Evolutionary conservation across 1,139 yeast species (phyloP).

Genomic region (Suhomyces maxii): DNA sequence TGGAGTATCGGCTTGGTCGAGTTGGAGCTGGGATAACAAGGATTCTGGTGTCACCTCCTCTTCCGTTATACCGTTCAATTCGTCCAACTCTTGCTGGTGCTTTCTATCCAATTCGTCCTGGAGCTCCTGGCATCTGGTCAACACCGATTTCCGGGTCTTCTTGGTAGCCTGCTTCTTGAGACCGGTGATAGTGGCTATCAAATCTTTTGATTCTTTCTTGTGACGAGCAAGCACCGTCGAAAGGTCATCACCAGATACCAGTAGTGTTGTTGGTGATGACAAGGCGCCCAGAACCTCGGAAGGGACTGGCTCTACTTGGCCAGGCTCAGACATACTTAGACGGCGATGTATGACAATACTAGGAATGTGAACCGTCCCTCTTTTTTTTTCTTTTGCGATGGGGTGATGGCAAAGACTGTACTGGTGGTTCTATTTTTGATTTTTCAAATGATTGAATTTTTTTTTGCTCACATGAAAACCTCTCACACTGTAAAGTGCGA

Average conservation of each 20-base stretch:
- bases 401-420: too few species aligned
- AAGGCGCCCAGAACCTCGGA: too few species aligned
- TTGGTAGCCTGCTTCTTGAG: slow-evolving; percentile 83
- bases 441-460: neutral
- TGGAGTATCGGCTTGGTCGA: slow-evolving; percentile 15
- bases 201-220: slow-evolving; percentile 65
- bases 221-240: slow-evolving; percentile 53
- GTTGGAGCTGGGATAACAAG: slow-evolving; percentile 55
- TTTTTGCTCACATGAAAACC: neutral
- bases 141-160: slow-evolving; percentile 63
- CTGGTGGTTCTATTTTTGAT: neutral
- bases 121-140: slow-evolving; percentile 56
- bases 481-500: neutral
- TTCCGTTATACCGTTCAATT: slow-evolving; percentile 15
- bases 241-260: slow-evolving; percentile 28
- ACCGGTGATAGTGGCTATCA: slow-evolving; percentile 66
- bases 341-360: neutral
- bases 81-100: slow-evolving; percentile 50
- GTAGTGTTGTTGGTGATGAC: slow-evolving; percentile 32
- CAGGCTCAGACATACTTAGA: too few species aligned
- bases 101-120: slow-evolving; percentile 53
- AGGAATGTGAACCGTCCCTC: neutral
- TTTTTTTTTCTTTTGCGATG: neutral
- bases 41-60: slow-evolving; percentile 64
- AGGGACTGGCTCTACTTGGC: too few species aligned